Percentiles rank a stretch among this genome's conserved stretches.
Conservation (phyloP, 352 stramenopile genomes). For the Phytophthora quininea region DNA sequence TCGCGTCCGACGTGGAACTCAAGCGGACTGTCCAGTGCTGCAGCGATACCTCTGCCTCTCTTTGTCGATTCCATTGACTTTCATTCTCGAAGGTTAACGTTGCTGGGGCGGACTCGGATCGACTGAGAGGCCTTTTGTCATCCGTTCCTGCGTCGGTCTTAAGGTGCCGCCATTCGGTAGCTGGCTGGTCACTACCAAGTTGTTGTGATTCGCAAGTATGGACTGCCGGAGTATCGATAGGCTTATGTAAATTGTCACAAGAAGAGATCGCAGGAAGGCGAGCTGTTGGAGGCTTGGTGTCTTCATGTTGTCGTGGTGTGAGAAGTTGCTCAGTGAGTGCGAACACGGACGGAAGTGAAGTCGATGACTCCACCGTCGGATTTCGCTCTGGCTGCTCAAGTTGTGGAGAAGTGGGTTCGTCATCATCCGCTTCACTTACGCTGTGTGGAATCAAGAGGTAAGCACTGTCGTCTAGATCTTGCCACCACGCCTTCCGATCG, state of each 20-base stretch:
- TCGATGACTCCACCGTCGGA: not conserved
- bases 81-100: conserved; percentile 35
- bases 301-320: conserved; percentile 5
- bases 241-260: conserved; percentile 13
- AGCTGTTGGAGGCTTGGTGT: not conserved
- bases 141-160: not conserved
- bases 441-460: conserved; percentile 13
- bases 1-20: conserved; percentile 46
- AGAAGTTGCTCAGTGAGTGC: conserved; percentile 24
- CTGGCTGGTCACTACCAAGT: conserved; percentile 1
- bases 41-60: conserved; percentile 46
- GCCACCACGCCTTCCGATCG: conserved; percentile 41
- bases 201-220: not conserved
- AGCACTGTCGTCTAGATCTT: conserved; percentile 35
- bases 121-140: conserved; percentile 10
- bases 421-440: no score
- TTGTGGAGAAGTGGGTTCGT: no score
- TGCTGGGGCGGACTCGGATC: conserved; percentile 58
- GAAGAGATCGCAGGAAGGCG: not conserved
- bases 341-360: conserved; percentile 31
- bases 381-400: conserved; percentile 10
- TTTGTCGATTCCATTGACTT: conserved; percentile 29
- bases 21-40: conserved; percentile 34
- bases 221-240: conserved; percentile 11
- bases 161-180: not conserved